phyloP scores from a whole-genome alignment of 352 stramenopile species.

The Phytophthora foliorum region DNA sequence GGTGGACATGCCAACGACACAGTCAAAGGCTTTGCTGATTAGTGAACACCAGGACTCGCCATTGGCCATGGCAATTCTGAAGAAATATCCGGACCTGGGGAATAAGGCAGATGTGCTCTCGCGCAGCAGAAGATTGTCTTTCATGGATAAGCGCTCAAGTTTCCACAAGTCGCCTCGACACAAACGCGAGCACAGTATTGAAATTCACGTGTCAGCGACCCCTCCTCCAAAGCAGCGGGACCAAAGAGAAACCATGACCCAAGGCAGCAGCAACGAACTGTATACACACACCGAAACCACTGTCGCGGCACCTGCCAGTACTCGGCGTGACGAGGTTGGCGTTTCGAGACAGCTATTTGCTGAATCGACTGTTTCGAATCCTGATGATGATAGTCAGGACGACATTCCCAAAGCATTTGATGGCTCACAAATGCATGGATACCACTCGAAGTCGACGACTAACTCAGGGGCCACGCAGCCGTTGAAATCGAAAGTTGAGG shows the following conservation, averaged over 20 bases:
- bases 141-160: constrained; percentile 30
- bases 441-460: constrained; percentile 1
- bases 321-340: constrained; percentile 2
- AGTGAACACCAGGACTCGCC: constrained; percentile 56
- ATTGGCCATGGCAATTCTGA: constrained; percentile 53
- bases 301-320: neutral
- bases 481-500: neutral
- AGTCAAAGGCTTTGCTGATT: constrained; percentile 50
- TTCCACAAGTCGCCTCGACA: constrained; percentile 38
- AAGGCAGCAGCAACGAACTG: constrained; percentile 1
- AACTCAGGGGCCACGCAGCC: neutral
- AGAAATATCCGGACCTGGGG: constrained; percentile 48
- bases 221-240: constrained; percentile 29
- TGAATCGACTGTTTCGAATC: constrained; percentile 9
- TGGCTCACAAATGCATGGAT: constrained; percentile 40
- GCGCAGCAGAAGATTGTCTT: constrained; percentile 17
- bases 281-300: neutral
- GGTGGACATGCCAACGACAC: constrained; percentile 48
- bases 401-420: constrained; percentile 12
- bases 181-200: constrained; percentile 34
- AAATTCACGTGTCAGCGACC: constrained; percentile 45
- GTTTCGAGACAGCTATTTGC: constrained; percentile 24
- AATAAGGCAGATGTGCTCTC: constrained; percentile 31
- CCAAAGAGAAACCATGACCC: constrained; percentile 1
- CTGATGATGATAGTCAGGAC: constrained; percentile 16